Base-by-base conservation (phyloP, 2,329 filamentous ascomycete genomes). In the Polychaeton citri region DNA sequence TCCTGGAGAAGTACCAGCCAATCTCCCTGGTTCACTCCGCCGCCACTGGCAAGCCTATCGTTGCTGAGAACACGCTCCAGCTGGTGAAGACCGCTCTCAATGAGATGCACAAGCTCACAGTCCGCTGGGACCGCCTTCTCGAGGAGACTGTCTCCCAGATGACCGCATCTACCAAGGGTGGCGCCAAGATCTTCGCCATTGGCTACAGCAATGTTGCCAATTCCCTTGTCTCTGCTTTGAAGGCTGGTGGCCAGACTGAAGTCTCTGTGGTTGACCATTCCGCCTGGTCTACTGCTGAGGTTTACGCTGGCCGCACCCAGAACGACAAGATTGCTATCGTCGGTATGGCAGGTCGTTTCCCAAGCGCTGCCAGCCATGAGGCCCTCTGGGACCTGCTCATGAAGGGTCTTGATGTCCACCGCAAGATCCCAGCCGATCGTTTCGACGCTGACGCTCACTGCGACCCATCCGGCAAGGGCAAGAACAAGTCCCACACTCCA, bases 311-410 rank as follows among this genome's bases (percentile, higher is more conserved):
- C 34, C 65, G 63, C 40, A 68, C 61, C 19, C 64, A 69, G 42
- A 67, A 72, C 49, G 72, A 74, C 53, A 87, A 86, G 58, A 73
- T 93, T 43, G 85, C 85, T 38, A 86, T 93, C 43, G 80, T 93
- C 21, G 85, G 85, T 35, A 82, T 85, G 72, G 73, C 81, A 32
- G 81, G 81, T 34, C 72, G 81, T 34, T 86, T 84, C 55, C 81
- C 81, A 2, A 76, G 80, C 47, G 78, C 81, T 34, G 77, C 74
- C 12, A 79, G 69, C 49, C 71, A 76, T 41, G 78, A 85, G 39
- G 72, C 73, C 37, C 72, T 87, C 19, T 87, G 81, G 81, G 75
- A 83, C 40, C 64, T 86, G 3, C 66, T 87, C 15, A 72, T 77
- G 53, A 76, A 80, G 56, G 81, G 81, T 9, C 68, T 84, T 6